Conservation (phyloP, 345 rosid genomes). For the Jatropha curcas region DNA sequence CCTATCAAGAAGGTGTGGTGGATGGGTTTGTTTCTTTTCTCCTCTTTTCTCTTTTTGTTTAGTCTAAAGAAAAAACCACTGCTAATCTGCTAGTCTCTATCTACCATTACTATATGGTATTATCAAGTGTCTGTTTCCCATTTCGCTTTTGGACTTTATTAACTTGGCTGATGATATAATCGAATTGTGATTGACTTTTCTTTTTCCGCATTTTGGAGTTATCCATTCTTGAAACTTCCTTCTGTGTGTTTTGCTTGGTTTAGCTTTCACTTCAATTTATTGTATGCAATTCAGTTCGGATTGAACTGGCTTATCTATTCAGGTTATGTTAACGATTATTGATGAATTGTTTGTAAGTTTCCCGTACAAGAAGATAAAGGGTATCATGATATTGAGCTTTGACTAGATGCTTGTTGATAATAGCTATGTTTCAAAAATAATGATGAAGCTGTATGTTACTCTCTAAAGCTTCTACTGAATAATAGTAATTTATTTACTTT, state of each 20-base stretch:
- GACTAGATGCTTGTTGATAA: not conserved
- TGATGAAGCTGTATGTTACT: not conserved
- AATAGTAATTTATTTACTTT: not conserved
- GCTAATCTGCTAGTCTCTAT: constrained; percentile 19
- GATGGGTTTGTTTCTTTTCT: constrained; percentile 38
- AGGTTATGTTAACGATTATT: constrained; percentile 9
- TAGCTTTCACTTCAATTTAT: not conserved
- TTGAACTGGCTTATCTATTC: not conserved
- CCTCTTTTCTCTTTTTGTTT: constrained; percentile 9
- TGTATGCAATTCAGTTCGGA: constrained; percentile 4
- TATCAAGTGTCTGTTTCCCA: constrained; percentile 2
- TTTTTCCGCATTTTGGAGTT: constrained; percentile 12
- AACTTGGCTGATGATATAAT: not conserved
- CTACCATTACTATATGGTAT: constrained; percentile 6
- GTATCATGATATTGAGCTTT: not conserved
- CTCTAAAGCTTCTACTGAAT: not conserved
- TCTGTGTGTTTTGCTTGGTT: constrained; percentile 16
- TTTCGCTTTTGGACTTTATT: not conserved
- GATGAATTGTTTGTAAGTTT: not conserved
- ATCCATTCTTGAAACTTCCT: constrained; percentile 24
- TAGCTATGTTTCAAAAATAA: not conserved
- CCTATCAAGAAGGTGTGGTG: constrained; percentile 55
- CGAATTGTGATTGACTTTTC: constrained; percentile 12
- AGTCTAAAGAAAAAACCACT: not conserved
- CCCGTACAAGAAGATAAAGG: not conserved